These are phyloP conservation scores for Trypanosoma mega DNA, from an alignment of 208 protist genomes.

Conservation along the genomic window DNA sequence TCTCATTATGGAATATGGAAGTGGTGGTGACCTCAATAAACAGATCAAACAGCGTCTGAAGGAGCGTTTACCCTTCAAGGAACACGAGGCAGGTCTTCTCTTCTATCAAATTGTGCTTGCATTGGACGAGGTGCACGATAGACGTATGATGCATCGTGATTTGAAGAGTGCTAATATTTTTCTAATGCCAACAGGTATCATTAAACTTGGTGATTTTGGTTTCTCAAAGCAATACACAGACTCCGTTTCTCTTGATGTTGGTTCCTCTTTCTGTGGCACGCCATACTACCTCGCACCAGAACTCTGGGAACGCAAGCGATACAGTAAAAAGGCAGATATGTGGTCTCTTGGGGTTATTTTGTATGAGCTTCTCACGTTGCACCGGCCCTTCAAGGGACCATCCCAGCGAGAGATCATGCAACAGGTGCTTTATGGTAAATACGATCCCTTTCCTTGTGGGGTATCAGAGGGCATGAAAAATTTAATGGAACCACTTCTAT, in stretches of 20 bases:
- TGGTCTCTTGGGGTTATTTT: slow-evolving; percentile 90
- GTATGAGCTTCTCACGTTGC: slow-evolving; percentile 82
- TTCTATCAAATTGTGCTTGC: slow-evolving; percentile 86
- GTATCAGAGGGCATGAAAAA: slow-evolving; percentile 70
- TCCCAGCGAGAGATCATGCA: slow-evolving; percentile 85
- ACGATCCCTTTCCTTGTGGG: slow-evolving; percentile 72
- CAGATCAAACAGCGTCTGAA: slow-evolving; percentile 84
- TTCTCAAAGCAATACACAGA: slow-evolving; percentile 84
- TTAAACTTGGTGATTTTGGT: slow-evolving; percentile 92
- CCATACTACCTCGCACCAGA: slow-evolving; percentile 95
- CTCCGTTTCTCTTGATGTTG: slow-evolving; percentile 77
- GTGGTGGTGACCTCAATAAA: slow-evolving; percentile 85
- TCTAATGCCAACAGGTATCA: slow-evolving; percentile 78
- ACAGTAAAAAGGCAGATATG: slow-evolving; percentile 94
- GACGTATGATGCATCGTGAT: slow-evolving; percentile 89
- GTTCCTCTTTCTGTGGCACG: slow-evolving; percentile 84
- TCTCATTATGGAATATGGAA: slow-evolving; percentile 89
- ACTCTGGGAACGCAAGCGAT: slow-evolving; percentile 89
- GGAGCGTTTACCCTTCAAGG: slow-evolving; percentile 69
- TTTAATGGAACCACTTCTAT: slow-evolving; percentile 68
- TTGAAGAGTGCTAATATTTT: slow-evolving; percentile 92
- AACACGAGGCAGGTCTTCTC: slow-evolving; percentile 83
- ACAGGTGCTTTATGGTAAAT: slow-evolving; percentile 74
- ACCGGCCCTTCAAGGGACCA: slow-evolving; percentile 85
- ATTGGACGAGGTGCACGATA: slow-evolving; percentile 83